These are phyloP conservation scores for Medicago truncatula DNA, from an alignment of 306 rosid species.

Conservation along the genomic window DNA sequence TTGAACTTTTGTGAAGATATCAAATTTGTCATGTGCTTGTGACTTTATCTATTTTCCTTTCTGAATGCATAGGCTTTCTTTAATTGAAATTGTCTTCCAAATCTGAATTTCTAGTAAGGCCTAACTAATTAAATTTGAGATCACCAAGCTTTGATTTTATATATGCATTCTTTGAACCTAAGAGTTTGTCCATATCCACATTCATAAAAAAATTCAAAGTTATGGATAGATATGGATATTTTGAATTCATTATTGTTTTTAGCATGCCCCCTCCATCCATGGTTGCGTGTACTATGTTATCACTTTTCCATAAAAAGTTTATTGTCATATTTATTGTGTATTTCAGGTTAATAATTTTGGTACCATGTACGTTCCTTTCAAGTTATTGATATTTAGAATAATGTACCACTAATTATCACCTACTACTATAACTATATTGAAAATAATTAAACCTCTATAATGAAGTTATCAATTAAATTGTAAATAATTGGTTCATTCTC, in stretches of 20 bases:
- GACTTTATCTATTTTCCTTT: slow-evolving; percentile 29
- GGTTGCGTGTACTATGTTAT: slow-evolving; percentile 41
- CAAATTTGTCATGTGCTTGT: slow-evolving; percentile 40
- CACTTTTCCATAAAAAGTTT: slow-evolving; percentile 33
- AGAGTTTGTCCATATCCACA: slow-evolving; percentile 40
- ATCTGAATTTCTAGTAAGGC: slow-evolving; percentile 40
- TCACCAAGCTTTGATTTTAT: slow-evolving; percentile 26
- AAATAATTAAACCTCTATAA: neutral
- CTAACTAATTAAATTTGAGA: slow-evolving; percentile 42
- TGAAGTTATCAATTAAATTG: neutral
- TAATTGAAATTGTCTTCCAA: slow-evolving; percentile 33
- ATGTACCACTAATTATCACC: neutral
- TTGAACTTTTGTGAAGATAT: slow-evolving; percentile 39
- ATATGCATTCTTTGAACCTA: slow-evolving; percentile 33
- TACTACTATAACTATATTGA: neutral
- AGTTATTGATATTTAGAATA: neutral
- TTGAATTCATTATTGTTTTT: slow-evolving; percentile 41
- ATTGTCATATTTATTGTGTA: slow-evolving; percentile 10
- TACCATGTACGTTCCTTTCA: slow-evolving; percentile 14
- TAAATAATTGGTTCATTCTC: neutral
- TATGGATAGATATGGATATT: slow-evolving; percentile 45
- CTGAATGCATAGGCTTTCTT: slow-evolving; percentile 37
- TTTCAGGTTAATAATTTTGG: slow-evolving; percentile 3
- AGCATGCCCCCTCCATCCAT: slow-evolving; percentile 24
- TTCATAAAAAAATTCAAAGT: slow-evolving; percentile 25